Base-by-base conservation (phyloP, 1,284 basidiomycete species). In the Laetiporus sulphureus region DNA sequence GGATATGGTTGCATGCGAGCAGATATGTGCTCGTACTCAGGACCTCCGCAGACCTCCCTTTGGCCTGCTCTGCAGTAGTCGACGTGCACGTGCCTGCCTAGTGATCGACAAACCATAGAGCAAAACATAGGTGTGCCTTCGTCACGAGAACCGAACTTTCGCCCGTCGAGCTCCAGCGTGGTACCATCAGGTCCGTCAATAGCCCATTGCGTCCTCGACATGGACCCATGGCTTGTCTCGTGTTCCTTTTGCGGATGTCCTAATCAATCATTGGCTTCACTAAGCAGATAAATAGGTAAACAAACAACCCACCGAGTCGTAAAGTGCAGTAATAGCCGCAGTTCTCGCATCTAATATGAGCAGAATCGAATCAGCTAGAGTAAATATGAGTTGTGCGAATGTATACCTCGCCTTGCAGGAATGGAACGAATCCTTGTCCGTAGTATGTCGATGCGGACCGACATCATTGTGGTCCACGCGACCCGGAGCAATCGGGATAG, bases 61-160 rank as follows among this genome's bases (percentile, higher is more conserved):
- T 58, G 50, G 16, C 57, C 52, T 0, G 69, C 59, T 0, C 73
- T 68, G 51, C 79, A 82, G 45, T 71, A 75, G 48, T 75, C 77
- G 23, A 82, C 59, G 49, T 82, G 79, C 0, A 63, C 60, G 40
- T 82, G 79, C 20, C 67, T 51, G 1, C 76, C 77, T 57, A 79
- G 64, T 6, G 69, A 61, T 2, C 67, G 63, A 46, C 79, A 82
- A 18, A 77, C 55, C 13, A 80, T 61, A 36, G 69, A 76, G 53
- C 79, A 82, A 60, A 82, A 65, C 73, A 80, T 77, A 0, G 79
- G 79, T 1, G 75, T 77, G 10, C 79, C 78, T 35, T 75, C 72
- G 39, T 80, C 77, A n/a, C 69, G 67, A 0, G 71, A 52, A 1
- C 66, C 73, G 51, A 77, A 82, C 41, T 68, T 73, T 37, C 68